These are phyloP conservation scores for Fusarium chuoi DNA, from an alignment of 2,329 filamentous ascomycete genomes.

Conservation along the genomic window DNA sequence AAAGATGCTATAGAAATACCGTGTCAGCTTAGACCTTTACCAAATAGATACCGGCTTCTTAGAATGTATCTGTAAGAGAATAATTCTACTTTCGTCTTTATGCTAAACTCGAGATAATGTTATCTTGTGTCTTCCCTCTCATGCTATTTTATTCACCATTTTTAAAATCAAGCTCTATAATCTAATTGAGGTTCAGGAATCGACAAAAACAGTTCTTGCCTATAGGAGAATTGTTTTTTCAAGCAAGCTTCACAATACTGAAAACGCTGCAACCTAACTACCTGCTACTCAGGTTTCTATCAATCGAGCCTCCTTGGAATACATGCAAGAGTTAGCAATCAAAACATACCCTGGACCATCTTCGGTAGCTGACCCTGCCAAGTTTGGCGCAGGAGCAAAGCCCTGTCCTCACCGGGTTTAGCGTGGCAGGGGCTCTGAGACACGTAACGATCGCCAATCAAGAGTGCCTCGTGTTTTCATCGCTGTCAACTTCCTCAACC, in stretches of 20 bases:
- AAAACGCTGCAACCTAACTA: rapidly evolving
- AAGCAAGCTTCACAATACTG: not conserved
- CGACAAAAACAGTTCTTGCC: too few relatives aligned
- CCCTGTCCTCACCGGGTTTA: not conserved
- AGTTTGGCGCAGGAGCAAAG: not conserved
- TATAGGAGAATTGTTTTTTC: too few relatives aligned
- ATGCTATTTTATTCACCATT: too few relatives aligned
- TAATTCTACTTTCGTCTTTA: too few relatives aligned
- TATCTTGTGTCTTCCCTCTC: rapidly evolving
- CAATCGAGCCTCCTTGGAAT: rapidly evolving
- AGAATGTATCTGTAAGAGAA: too few relatives aligned
- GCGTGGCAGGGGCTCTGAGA: not conserved
- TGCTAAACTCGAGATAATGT: too few relatives aligned
- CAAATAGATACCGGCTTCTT: too few relatives aligned
- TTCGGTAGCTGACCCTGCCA: not conserved
- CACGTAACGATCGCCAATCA: not conserved
- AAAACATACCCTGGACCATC: not conserved
- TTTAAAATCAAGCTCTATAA: too few relatives aligned
- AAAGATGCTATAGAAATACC: not conserved
- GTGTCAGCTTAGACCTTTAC: not conserved
- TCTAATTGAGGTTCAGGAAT: too few relatives aligned
- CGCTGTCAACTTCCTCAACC: not conserved
- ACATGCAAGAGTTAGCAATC: too few relatives aligned
- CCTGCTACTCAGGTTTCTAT: rapidly evolving
- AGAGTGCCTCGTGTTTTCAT: not conserved